A percentile compares a stretch with the other conserved stretches of the same genome.
Evolutionary conservation across 164 flowering plant genomes (phyloP).

Genomic region (Macadamia tetraphylla): DNA sequence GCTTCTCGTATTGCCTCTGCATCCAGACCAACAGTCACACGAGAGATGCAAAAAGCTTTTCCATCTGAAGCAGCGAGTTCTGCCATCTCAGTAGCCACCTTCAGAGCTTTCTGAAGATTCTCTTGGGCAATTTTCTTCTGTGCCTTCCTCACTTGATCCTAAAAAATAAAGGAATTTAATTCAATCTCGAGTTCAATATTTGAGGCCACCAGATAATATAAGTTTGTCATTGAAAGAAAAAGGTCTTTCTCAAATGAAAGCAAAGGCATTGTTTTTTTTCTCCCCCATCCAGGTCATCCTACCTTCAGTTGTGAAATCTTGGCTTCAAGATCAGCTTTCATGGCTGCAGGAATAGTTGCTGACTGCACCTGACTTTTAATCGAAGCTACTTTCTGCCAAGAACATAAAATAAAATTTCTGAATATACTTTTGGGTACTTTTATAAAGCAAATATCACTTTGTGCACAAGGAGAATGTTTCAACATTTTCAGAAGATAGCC

Average conservation of each 20-base stretch:
- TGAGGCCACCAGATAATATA: not conserved
- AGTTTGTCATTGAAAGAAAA: not conserved
- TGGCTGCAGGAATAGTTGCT: constrained; percentile 78
- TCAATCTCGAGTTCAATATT: not conserved
- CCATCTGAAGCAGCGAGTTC: constrained; percentile 67
- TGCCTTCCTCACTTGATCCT: constrained; percentile 69
- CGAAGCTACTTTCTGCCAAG: constrained; percentile 68
- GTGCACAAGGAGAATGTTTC: no score
- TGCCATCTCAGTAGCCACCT: constrained; percentile 51
- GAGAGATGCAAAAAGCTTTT: constrained; percentile 59
- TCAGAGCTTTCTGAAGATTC: constrained; percentile 64
- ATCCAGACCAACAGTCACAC: constrained; percentile 79
- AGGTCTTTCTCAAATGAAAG: not conserved
- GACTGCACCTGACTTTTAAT: constrained; percentile 68
- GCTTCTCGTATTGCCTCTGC: constrained; percentile 87
- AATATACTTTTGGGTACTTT: not conserved
- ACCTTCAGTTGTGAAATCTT: constrained; percentile 75
- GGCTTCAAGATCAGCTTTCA: constrained; percentile 67
- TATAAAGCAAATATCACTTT: no score
- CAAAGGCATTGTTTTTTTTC: not conserved
- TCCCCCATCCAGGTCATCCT: not conserved
- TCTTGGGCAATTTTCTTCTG: constrained; percentile 81
- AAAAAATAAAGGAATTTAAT: constrained; percentile 6
- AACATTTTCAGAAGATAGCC: not conserved
- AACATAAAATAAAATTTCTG: not conserved